phyloP scores from a whole-genome alignment of 2,329 filamentous ascomycete genomes.

The Pseudogymnoascus sp. region DNA sequence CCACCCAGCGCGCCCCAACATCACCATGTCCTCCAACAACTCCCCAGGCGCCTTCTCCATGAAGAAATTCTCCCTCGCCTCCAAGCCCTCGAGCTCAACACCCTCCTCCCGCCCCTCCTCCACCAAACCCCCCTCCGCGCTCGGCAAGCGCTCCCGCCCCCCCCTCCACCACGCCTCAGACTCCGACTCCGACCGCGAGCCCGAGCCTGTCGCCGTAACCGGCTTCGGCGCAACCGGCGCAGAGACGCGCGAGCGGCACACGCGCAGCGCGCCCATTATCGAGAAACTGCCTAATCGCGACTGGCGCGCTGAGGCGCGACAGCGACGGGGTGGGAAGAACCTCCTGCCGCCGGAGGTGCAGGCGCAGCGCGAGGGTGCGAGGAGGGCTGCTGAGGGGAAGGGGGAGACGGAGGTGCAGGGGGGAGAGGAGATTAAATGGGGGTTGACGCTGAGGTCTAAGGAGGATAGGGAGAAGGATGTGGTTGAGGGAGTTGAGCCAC shows the following conservation, averaged over 20 bases:
- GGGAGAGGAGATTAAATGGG: conserved; percentile 21
- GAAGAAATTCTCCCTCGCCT: conserved; percentile 1
- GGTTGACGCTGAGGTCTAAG: conserved; percentile 15
- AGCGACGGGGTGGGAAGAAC: conserved; percentile 42
- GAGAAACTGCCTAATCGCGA: conserved; percentile 49
- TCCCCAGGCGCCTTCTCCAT: neutral
- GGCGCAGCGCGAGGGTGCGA: conserved; percentile 37
- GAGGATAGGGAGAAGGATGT: conserved; percentile 13
- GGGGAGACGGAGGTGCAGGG: conserved; percentile 22
- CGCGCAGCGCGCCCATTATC: conserved; percentile 43
- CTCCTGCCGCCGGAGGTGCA: conserved; percentile 47
- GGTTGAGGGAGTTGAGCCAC: conserved; percentile 13
- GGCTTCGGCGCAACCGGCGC: neutral
- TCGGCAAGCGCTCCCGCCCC: neutral
- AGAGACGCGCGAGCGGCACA: conserved; percentile 1
- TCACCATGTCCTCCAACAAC: neutral
- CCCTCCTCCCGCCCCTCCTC: neutral
- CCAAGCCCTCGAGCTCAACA: neutral
- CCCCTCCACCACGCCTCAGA: neutral
- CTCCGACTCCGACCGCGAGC: conserved; percentile 3
- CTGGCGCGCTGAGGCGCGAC: conserved; percentile 49
- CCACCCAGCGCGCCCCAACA: neutral
- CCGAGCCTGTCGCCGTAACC: neutral
- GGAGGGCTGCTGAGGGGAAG: conserved; percentile 25
- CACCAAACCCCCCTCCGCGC: neutral